Evolutionary conservation across 306 rosid species (phyloP), one percentile per base, ranked within the genome.

Genomic region (Malus sylvestris): DNA sequence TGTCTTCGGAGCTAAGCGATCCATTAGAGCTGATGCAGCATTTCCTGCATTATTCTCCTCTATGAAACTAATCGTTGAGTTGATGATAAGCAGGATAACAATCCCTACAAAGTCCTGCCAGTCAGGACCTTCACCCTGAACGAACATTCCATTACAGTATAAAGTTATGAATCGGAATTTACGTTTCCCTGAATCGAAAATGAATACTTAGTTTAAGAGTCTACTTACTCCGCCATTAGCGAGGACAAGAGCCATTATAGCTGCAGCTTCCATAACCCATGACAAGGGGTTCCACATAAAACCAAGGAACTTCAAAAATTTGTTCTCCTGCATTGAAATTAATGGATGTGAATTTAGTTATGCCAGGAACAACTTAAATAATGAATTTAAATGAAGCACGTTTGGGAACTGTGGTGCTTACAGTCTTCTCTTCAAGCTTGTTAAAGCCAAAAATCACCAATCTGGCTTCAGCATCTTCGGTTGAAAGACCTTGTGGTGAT

Each of bases 261-360:
- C 97, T 59, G 97, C 97, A 71, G 97, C 97, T 88, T 92, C 97
- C 97, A 90, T 92, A 80, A 92, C 97, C 97, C 97, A 92, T 79
- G 97, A 92, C 78, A 92, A 80, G 69, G 97, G 97, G 75, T 92
- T 92, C 97, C 97, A 92, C 96, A 92, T 92, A 74, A 92, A 92
- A 69, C 96, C 62, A 58, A 92, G 87, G 78, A 92, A 92, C 70
- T 90, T 92, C 82, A 92, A 70, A 19, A 92, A 49, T 84, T 92
- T 92, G 84, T 88, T 90, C 84, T 92, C 97, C 97, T 92, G 89
- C 79, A 76, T 59, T 65, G 58, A 42, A 29, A 72, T 81, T 60
- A 58, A 65, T 30, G 67, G 68, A 40, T 1, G 16, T 27, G 46
- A 6, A 20, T 70, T 57, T n/a, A 22, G 58, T 60, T 59, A 23